A percentile compares a stretch with the other conserved stretches of the same genome.
These are phyloP conservation scores for Ajuga reptans DNA, from an alignment of 305 asterid species.

Conservation along the genomic window DNA sequence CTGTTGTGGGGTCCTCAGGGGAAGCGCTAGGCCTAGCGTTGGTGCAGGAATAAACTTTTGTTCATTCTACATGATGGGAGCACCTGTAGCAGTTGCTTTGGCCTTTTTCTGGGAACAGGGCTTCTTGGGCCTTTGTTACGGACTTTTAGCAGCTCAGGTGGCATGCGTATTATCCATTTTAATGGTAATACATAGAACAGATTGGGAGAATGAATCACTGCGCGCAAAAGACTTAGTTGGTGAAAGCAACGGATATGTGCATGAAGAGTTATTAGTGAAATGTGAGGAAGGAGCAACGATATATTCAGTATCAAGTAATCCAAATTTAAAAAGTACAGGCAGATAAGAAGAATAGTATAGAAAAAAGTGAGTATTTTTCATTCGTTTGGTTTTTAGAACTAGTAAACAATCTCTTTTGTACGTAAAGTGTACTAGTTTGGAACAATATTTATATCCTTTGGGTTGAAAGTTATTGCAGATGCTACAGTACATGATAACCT, in stretches of 20 bases:
- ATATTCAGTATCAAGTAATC: slow-evolving; percentile 19
- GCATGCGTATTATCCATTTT: slow-evolving; percentile 60
- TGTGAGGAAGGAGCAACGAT: slow-evolving; percentile 38
- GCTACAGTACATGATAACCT: background rate
- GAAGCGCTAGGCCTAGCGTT: slow-evolving; percentile 67
- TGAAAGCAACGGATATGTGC: slow-evolving; percentile 31
- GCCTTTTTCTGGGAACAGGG: slow-evolving; percentile 59
- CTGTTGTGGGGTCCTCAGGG: slow-evolving; percentile 80
- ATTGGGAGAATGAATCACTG: slow-evolving; percentile 65
- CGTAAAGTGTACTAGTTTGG: slow-evolving; percentile 11
- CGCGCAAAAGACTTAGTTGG: slow-evolving; percentile 67
- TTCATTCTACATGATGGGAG: slow-evolving; percentile 74
- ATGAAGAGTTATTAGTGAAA: slow-evolving; percentile 36
- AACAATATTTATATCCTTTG: slow-evolving; percentile 6
- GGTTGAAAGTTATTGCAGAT: slow-evolving; percentile 9
- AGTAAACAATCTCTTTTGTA: slow-evolving; percentile 15
- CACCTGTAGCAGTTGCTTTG: slow-evolving; percentile 68
- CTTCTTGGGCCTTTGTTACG: slow-evolving; percentile 73
- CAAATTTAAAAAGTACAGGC: slow-evolving; percentile 12
- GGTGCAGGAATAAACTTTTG: slow-evolving; percentile 73
- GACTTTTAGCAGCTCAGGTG: slow-evolving; percentile 83
- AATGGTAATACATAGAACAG: slow-evolving; percentile 49
- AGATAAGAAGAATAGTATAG: slow-evolving; percentile 14
- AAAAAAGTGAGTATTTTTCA: slow-evolving; percentile 12
- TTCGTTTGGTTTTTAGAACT: background rate